Percentiles rank a stretch among this genome's conserved stretches.
Evolutionary conservation across 305 asterid genomes (phyloP).

Genomic region (Solanum aculeatissimum): DNA sequence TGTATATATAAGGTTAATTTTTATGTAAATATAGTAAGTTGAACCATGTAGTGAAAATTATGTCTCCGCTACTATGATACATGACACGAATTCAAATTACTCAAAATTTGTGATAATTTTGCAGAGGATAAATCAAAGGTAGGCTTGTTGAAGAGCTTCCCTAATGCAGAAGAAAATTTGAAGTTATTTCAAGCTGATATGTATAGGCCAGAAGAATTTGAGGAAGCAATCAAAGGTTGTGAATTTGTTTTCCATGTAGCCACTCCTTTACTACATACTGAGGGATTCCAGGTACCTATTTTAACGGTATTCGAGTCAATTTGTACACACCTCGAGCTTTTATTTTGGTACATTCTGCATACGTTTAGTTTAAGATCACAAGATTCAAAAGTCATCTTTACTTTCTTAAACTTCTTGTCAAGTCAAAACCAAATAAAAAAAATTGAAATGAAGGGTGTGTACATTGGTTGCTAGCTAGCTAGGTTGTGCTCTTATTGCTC

Average conservation of each 20-base stretch:
- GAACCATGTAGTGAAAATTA: background rate
- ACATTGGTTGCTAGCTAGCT: background rate
- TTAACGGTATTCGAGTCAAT: background rate
- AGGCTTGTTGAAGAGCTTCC: constrained; percentile 29
- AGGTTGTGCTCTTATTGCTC: too few relatives aligned
- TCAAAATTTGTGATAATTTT: background rate
- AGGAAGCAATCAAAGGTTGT: constrained; percentile 31
- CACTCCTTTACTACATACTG: constrained; percentile 29
- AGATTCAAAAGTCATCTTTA: background rate
- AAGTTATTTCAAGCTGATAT: constrained; percentile 39
- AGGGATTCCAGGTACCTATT: constrained; percentile 10
- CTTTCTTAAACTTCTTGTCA: background rate
- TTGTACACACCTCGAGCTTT: background rate
- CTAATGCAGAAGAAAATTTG: constrained; percentile 26
- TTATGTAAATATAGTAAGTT: background rate
- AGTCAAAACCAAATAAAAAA: background rate
- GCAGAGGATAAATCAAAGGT: constrained; percentile 38
- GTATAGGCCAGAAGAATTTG: constrained; percentile 29
- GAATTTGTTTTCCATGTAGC: constrained; percentile 40
- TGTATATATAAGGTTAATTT: background rate
- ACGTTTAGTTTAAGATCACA: background rate
- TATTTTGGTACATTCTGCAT: background rate
- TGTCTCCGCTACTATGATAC: background rate
- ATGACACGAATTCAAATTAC: background rate
- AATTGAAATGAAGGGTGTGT: background rate